Evolutionary conservation across 73 alveolate species (phyloP), one percentile per base, ranked within the genome.

Genomic region (Paramecium caudatum): DNA sequence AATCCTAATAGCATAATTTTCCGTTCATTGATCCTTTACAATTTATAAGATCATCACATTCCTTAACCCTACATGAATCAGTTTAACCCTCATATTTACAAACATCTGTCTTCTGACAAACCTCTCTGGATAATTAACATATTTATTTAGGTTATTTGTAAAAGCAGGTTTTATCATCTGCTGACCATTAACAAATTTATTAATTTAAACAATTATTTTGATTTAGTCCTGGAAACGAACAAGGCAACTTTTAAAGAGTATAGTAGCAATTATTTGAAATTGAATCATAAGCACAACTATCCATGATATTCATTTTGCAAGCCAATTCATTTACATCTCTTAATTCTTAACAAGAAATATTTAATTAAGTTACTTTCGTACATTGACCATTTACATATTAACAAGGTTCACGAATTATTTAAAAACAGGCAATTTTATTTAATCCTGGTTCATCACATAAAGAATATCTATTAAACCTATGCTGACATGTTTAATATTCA

Each of bases 11-110:
- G 32, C 88, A 74, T 8, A 12, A 4, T 16, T 37, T 39, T 15
- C 68, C 88, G 19, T 21, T 74, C 16, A 74, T 37, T 39, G 39
- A 36, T n/a, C 88, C 88, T 16, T 16, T 1, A 74, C 88, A 74
- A 16, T 74, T 43, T 5, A 30, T 39, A 4, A 39, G 8, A 74
- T 74, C 69, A 41, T 74, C 21, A n/a, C 88, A 74, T 34, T 19
- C 19, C 15, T 39, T 74, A 0, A 30, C 10, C 19, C 43, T 39
- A 74, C 88, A 74, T 19, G 4, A 9, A 27, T 55, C 8, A 3
- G 16, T 41, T 41, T 74, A 63, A 41, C 19, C 25, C 21, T 39
- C 68, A 30, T 39, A 74, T 41, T 19, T 12, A 21, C 88, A 74
- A 37, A 48, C 8, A 7, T 16, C 30, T 12, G 70, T 9, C 15